Percentiles rank a stretch among this genome's conserved stretches.
Evolutionary conservation across 345 rosid genomes (phyloP).

Genomic region (Gossypioides kirkii): DNA sequence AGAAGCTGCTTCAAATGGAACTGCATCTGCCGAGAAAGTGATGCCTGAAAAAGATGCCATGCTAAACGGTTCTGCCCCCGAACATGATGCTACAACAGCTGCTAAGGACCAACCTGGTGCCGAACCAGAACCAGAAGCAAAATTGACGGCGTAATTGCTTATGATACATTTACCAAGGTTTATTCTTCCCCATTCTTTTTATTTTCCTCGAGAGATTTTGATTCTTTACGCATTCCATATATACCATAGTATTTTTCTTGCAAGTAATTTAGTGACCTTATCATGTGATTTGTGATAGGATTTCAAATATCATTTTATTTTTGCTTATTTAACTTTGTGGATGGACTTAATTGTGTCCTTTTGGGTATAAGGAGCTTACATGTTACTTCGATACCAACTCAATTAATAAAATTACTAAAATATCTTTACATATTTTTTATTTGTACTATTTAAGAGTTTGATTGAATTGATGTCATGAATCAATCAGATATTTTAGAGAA

Average conservation of each 20-base stretch:
- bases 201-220: conserved; percentile 3
- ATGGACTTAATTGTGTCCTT: background rate
- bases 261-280: background rate
- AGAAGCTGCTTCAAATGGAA: conserved; percentile 17
- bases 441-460: too few species aligned
- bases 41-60: conserved; percentile 22
- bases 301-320: background rate
- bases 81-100: background rate
- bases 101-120: conserved; percentile 21
- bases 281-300: background rate
- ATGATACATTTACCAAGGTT: background rate
- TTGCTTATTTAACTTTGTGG: background rate
- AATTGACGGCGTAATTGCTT: conserved; percentile 27
- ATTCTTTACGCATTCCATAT: background rate
- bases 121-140: conserved; percentile 33
- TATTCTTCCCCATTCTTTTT: conserved; percentile 17
- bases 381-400: too few species aligned
- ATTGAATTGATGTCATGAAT: too few species aligned
- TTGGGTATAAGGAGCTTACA: too few species aligned
- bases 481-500: too few species aligned
- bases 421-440: too few species aligned
- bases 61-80: conserved; percentile 24
- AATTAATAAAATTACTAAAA: too few species aligned
- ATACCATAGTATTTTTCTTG: background rate
- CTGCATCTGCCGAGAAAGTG: conserved; percentile 21